These are phyloP conservation scores for Solanum ahanhuiri DNA, from an alignment of 257 asterid genomes.

Conservation along the genomic window DNA sequence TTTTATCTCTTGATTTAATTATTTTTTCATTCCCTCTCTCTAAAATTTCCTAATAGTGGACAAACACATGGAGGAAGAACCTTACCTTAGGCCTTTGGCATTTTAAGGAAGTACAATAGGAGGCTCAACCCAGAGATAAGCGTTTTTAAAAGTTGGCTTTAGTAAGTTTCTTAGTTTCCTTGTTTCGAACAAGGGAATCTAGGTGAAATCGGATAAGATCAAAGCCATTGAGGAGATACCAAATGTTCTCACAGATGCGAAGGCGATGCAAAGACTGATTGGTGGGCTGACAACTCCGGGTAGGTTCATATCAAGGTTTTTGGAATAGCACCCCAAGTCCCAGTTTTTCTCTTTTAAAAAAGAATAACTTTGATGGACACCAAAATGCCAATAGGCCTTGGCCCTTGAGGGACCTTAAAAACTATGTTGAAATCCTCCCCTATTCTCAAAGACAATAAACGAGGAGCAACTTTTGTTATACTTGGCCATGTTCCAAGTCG, in stretches of 20 bases:
- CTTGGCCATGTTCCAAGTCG: background rate
- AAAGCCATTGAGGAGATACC: background rate
- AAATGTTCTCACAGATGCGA: background rate
- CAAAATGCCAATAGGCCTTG: background rate
- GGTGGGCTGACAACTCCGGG: background rate
- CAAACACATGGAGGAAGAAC: background rate
- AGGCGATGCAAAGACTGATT: background rate
- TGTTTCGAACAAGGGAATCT: background rate
- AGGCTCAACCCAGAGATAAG: background rate
- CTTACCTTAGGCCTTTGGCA: background rate
- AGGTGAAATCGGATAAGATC: background rate
- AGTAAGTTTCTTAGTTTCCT: too few species aligned
- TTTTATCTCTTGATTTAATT: background rate
- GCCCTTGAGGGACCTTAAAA: background rate
- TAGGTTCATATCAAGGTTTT: background rate
- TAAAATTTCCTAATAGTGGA: background rate
- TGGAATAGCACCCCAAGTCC: background rate
- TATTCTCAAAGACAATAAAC: background rate
- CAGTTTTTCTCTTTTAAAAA: background rate
- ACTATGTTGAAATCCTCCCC: background rate
- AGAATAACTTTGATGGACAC: background rate
- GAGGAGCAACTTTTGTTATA: background rate
- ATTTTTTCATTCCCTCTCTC: background rate
- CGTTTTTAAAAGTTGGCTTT: background rate
- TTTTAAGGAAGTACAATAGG: background rate